These are phyloP conservation scores for Arctostaphylos glauca DNA, from an alignment of 148 eudicot species.

Conservation along the genomic window DNA sequence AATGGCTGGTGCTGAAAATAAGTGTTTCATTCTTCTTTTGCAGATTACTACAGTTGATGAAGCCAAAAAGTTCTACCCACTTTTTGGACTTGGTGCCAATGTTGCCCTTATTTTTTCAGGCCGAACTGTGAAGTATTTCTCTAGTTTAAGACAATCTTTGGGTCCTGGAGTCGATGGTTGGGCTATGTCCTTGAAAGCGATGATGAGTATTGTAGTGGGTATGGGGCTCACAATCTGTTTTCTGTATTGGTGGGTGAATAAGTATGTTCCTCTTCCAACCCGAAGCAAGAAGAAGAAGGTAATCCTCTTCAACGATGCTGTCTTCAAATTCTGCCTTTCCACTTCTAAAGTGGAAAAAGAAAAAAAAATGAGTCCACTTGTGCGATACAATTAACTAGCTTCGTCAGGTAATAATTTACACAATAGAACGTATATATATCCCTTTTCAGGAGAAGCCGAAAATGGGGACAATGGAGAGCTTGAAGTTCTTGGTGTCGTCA, in stretches of 20 bases:
- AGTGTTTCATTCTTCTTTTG: slow-evolving; percentile 9
- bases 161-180: slow-evolving; percentile 99
- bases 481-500: slow-evolving; percentile 85
- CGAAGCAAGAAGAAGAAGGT: slow-evolving; percentile 99
- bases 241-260: slow-evolving; percentile 96
- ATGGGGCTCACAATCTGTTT: slow-evolving; percentile 83
- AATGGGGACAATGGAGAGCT: slow-evolving; percentile 99
- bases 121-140: slow-evolving; percentile 94
- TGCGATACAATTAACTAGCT: neutral
- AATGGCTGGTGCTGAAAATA: neutral
- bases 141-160: slow-evolving; percentile 68
- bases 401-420: neutral
- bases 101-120: slow-evolving; percentile 98
- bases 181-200: slow-evolving; percentile 90
- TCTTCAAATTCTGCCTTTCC: neutral
- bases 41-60: slow-evolving; percentile 98
- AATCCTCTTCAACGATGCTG: neutral
- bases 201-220: slow-evolving; percentile 94
- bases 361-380: neutral
- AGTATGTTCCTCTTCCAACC: slow-evolving; percentile 69
- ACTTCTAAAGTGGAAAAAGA: neutral
- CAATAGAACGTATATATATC: neutral
- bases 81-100: slow-evolving; percentile 97
- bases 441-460: slow-evolving; percentile 72
- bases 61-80: slow-evolving; percentile 91